Base-by-base conservation (phyloP, 345 rosid species). In the Populus tremula region DNA sequence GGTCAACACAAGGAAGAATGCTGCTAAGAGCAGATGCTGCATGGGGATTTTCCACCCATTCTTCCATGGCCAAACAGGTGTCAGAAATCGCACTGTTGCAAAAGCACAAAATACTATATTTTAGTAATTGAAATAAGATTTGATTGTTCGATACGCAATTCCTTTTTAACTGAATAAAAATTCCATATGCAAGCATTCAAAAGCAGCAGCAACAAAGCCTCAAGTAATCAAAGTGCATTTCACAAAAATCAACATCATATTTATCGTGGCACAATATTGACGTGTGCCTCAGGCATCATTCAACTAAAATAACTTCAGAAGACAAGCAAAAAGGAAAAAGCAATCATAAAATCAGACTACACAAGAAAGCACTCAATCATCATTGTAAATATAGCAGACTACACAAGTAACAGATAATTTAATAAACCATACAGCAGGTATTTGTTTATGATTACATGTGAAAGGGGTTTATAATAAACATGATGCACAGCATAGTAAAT, bases 1-100 rank as follows among this genome's bases (percentile, higher is more conserved):
- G 90, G 79, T 96, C 94, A n/a, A 96, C 97, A 77, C 98, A 96
- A 2, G 99, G 96, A 80, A 96, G 96, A 80, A 96, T 92, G 85
- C 90, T 81, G 81, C 93, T 91, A 39, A 96, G 99, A 78, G 97
- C 98, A 54, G 97, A 89, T 79, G 89, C 93, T 6, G 96, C 90
- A 50, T 92, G 93, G 23, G 97, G 98, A 84, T 96, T 80, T 75
- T 90, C 94, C 20, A 90, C 98, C 98, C 98, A 96, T 80, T 93
- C 94, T 67, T 88, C 89, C 99, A 96, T 93, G 69, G 97, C 98
- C 85, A 90, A 69, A 75, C 99, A 96, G 12, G 96, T 89, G 78
- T 96, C 98, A 5, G 99, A 77, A 61, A 91, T 91, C 73, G 93
- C 90, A 83, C 98, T 96, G 86, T 33, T 71, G 81, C 59, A 53